Conservation (phyloP, 352 stramenopile genomes). For the Hyaloperonospora brassicae region DNA sequence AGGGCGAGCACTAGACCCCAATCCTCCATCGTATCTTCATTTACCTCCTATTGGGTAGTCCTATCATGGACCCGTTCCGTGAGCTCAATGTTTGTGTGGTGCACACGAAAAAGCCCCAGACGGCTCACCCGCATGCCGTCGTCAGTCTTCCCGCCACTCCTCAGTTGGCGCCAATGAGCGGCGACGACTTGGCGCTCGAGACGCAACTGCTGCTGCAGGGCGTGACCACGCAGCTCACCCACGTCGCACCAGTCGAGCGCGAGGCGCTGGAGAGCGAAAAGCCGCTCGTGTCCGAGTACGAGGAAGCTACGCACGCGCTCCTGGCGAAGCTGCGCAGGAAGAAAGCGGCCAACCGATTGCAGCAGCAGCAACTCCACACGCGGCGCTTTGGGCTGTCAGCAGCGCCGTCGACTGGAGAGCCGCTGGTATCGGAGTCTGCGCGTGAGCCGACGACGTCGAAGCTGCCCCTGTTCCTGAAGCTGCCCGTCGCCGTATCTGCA, state of each 20-base stretch:
- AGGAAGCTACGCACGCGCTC: constrained; percentile 46
- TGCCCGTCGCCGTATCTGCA: constrained; percentile 23
- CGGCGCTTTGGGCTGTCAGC: constrained; percentile 27
- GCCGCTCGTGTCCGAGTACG: constrained; percentile 34
- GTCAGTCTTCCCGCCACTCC: too few species aligned
- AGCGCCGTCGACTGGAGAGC: background rate
- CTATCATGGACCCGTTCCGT: too few species aligned
- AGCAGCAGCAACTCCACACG: constrained; percentile 44
- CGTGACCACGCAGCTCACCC: constrained; percentile 49
- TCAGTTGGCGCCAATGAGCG: constrained; percentile 19
- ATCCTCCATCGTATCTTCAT: too few species aligned
- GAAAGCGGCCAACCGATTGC: constrained; percentile 43
- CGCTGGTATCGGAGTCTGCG: constrained; percentile 34
- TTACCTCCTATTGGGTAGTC: too few species aligned
- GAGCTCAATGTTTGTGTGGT: too few species aligned
- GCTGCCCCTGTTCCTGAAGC: too few species aligned
- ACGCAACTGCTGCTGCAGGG: constrained; percentile 76
- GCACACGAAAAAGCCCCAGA: too few species aligned
- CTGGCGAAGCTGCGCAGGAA: constrained; percentile 59
- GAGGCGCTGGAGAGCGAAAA: constrained; percentile 16
- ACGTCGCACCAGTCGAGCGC: constrained; percentile 28
- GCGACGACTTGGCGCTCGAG: constrained; percentile 59
- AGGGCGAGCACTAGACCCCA: too few species aligned
- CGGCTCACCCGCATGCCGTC: too few species aligned
- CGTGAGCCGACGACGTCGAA: constrained; percentile 31